Evolutionary conservation across 768 basidiomycete genomes (phyloP), one percentile per base, ranked within the genome.

Genomic region (Tulasnella sp.): DNA sequence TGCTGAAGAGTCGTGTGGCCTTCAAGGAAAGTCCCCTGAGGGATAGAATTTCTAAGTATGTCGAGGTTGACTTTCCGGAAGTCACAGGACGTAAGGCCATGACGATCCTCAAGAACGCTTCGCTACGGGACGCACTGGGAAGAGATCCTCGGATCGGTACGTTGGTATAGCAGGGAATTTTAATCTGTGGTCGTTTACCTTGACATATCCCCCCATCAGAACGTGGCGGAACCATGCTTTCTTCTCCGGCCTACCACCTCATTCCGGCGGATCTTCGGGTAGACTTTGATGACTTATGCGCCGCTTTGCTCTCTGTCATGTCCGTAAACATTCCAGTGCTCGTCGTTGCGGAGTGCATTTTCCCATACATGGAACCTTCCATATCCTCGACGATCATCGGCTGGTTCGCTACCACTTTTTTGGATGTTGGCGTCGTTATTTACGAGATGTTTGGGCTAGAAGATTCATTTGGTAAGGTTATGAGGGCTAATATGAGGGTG

Each of bases 381-480:
- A 73, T 75, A 2, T 84, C 84, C 1, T 73, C 77, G 27, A 73
- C 72, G 0, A 67, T 96, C 11, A 72, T 96, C 1, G 69, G 73
- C 38, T 93, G 88, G 87, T 92, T 93, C 66, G 74, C 78, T 1
- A 73, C 78, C 57, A 76, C 75, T 59, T 82, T 80, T 66, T 46
- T 27, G 8, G 44, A 81, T 1, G 83, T 81, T 25, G 79, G 76
- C 2, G 62, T 68, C 11, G 70, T 91, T 8, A 77, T 92, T 17
- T 97, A 98, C 66, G 94, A 97, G 68, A 97, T 97, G 87, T 93
- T 90, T 67, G 85, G 84, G 1, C 73, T 97, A 3, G 76, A 81
- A 19, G 94, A 97, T 67, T 66, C 81, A 0, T 98, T 98, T 71
- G 96, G 94, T n/a, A 77, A 77, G 29, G 87, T 98, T 21, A 97